A percentile compares a stretch with the other conserved stretches of the same genome.
Evolutionary conservation across 345 rosid species (phyloP).

Genomic region (Fremontodendron californicum): DNA sequence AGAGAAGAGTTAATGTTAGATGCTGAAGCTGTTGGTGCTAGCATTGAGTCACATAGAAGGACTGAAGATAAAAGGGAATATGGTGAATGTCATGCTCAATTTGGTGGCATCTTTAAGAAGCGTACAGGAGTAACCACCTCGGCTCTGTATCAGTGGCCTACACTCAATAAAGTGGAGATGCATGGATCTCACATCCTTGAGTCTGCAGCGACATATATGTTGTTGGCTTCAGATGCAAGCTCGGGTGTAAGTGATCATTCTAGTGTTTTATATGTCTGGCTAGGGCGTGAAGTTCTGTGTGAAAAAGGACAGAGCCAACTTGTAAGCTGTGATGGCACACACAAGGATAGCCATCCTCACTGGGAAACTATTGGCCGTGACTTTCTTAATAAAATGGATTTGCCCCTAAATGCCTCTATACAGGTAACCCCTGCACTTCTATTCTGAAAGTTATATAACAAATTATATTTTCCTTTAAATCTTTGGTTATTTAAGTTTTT

Average conservation of each 20-base stretch:
- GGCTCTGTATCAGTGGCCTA: slow-evolving; percentile 38
- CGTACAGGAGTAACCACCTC: slow-evolving; percentile 11
- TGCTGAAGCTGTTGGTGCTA: slow-evolving; percentile 17
- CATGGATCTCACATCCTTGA: slow-evolving; percentile 24
- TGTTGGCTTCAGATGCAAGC: slow-evolving; percentile 24
- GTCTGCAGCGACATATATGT: slow-evolving; percentile 33
- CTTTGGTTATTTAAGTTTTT: neutral
- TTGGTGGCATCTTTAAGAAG: neutral
- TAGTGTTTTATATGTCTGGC: slow-evolving; percentile 36
- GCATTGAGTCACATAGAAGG: slow-evolving; percentile 19
- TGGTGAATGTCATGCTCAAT: slow-evolving; percentile 8
- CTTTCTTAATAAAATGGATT: slow-evolving; percentile 30
- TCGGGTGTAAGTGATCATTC: slow-evolving; percentile 5
- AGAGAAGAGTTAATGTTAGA: slow-evolving; percentile 40
- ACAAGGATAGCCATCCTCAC: slow-evolving; percentile 14
- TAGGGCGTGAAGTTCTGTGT: slow-evolving; percentile 20
- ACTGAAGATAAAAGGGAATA: slow-evolving; percentile 17
- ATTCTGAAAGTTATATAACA: neutral
- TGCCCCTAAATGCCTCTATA: slow-evolving; percentile 22
- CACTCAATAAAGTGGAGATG: slow-evolving; percentile 27
- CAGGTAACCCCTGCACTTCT: slow-evolving; percentile 29
- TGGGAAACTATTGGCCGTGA: slow-evolving; percentile 26
- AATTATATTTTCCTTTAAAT: neutral
- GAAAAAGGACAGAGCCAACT: slow-evolving; percentile 17
- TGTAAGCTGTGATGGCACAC: slow-evolving; percentile 4